phyloP scores from a whole-genome alignment of 345 rosid species.

The Punica granatum region DNA sequence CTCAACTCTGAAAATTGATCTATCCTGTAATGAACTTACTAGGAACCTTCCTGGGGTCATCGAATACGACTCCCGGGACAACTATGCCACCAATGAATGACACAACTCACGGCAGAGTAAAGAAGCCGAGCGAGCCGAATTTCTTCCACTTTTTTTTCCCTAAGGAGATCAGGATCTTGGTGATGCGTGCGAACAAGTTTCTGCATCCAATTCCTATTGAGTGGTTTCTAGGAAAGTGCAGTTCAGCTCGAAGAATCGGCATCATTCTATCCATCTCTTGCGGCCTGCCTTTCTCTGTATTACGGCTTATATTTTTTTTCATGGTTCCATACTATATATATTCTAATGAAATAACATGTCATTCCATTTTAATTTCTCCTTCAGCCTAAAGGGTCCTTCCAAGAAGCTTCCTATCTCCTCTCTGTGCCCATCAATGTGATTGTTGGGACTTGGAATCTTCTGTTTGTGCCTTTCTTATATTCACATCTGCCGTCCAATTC shows the following conservation, averaged over 20 bases:
- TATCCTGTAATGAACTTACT: neutral
- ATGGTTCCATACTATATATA: too few species aligned
- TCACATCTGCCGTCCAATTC: constrained; percentile 2
- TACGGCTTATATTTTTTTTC: too few species aligned
- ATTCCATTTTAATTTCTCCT: neutral
- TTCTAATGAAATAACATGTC: too few species aligned
- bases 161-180: neutral
- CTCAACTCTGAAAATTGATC: neutral
- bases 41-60: neutral
- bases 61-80: neutral
- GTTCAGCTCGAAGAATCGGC: too few species aligned
- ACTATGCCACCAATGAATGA: too few species aligned
- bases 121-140: too few species aligned
- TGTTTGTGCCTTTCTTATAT: neutral
- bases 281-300: too few species aligned
- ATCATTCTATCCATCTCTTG: too few species aligned
- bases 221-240: neutral
- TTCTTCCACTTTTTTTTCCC: too few species aligned
- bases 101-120: too few species aligned
- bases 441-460: neutral
- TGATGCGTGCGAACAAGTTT: neutral
- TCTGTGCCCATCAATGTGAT: neutral
- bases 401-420: constrained; percentile 13
- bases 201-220: neutral
- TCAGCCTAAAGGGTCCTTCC: constrained; percentile 4